Percentiles rank a stretch among this genome's conserved stretches.
These are phyloP conservation scores for Gynochthodes officinalis DNA, from an alignment of 257 asterid genomes.

Conservation along the genomic window DNA sequence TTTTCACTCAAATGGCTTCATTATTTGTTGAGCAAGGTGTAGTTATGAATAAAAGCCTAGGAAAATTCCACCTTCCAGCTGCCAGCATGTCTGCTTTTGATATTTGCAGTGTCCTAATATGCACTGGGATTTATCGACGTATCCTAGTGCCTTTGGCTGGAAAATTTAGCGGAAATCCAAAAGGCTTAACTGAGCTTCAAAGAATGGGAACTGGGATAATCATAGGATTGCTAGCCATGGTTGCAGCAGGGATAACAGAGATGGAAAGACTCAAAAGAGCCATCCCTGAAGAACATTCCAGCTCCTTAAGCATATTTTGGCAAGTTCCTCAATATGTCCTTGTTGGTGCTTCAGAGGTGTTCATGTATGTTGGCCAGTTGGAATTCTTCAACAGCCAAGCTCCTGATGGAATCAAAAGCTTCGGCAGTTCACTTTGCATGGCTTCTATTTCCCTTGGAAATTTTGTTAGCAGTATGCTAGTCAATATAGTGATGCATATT, in stretches of 20 bases:
- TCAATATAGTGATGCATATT: slow-evolving; percentile 54
- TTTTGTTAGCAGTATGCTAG: slow-evolving; percentile 62
- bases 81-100: slow-evolving; percentile 86
- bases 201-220: slow-evolving; percentile 80
- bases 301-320: slow-evolving; percentile 60
- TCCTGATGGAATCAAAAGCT: slow-evolving; percentile 80
- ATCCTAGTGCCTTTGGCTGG: slow-evolving; percentile 50
- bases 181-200: slow-evolving; percentile 70
- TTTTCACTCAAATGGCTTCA: slow-evolving; percentile 86
- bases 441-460: slow-evolving; percentile 76
- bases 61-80: slow-evolving; percentile 58
- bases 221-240: slow-evolving; percentile 63
- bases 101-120: slow-evolving; percentile 60
- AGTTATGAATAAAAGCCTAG: slow-evolving; percentile 45
- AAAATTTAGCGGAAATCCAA: slow-evolving; percentile 41
- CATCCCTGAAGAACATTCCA: slow-evolving; percentile 25
- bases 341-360: slow-evolving; percentile 84
- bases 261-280: slow-evolving; percentile 37
- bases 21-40: slow-evolving; percentile 79
- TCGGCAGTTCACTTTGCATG: slow-evolving; percentile 79
- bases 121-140: slow-evolving; percentile 52
- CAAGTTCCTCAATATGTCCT: slow-evolving; percentile 67
- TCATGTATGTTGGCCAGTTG: slow-evolving; percentile 76
- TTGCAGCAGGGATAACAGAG: slow-evolving; percentile 63
- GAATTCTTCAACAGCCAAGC: slow-evolving; percentile 77